Evolutionary conservation across 495 filamentous ascomycete species (phyloP).

Genomic region (Pseudoneurospora amorphoporcata): DNA sequence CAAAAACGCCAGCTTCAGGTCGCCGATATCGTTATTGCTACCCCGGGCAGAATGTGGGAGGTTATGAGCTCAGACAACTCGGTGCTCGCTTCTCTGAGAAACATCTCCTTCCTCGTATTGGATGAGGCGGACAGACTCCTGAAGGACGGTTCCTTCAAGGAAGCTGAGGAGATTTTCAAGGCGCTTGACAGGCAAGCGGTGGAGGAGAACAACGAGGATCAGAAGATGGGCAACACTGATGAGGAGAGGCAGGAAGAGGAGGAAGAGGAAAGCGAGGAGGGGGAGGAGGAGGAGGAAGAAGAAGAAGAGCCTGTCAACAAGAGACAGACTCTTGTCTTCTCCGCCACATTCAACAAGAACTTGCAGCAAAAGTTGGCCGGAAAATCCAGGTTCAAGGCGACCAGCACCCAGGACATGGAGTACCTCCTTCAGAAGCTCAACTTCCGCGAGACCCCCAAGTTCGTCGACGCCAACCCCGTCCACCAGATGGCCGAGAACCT

Average conservation of each 20-base stretch:
- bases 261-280: conserved; percentile 16
- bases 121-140: conserved; percentile 92
- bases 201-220: conserved; percentile 1
- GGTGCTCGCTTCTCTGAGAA: conserved; percentile 51
- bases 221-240: conserved; percentile 27
- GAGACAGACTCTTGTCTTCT: conserved; percentile 93
- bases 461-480: conserved; percentile 80
- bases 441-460: conserved; percentile 76
- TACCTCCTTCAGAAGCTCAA: conserved; percentile 85
- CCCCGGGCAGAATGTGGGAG: conserved; percentile 91
- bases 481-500: conserved; percentile 78
- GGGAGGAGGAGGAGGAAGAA: conserved; percentile 25
- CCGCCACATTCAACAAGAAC: conserved; percentile 85
- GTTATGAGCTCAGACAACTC: conserved; percentile 55
- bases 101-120: conserved; percentile 73
- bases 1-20: conserved; percentile 68
- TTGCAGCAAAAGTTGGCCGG: conserved; percentile 83
- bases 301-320: conserved; percentile 14
- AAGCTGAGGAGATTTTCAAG: conserved; percentile 73
- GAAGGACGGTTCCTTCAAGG: conserved; percentile 90
- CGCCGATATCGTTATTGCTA: conserved; percentile 85
- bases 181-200: conserved; percentile 48
- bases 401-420: conserved; percentile 71
- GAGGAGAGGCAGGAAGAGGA: conserved; percentile 32
- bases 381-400: conserved; percentile 55